Evolutionary conservation across 2,329 filamentous ascomycete species (phyloP).

Genomic region (Furcasterigmium furcatum): DNA sequence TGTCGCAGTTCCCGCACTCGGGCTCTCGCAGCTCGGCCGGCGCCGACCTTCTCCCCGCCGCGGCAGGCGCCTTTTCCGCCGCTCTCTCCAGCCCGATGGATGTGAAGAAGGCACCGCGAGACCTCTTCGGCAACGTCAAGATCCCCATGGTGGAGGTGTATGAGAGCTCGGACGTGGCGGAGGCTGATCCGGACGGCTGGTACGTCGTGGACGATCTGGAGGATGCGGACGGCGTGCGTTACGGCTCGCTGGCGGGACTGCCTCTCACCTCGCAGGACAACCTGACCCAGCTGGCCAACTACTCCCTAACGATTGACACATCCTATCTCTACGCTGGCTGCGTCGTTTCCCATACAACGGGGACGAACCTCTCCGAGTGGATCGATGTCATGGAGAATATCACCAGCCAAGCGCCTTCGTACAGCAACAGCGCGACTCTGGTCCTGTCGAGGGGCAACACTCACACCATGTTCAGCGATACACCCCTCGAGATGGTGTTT

Average conservation of each 20-base stretch:
- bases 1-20: background rate
- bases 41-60: background rate
- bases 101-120: background rate
- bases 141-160: constrained; percentile 3
- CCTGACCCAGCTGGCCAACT: background rate
- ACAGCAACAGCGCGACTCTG: background rate
- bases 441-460: background rate
- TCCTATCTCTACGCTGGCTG: constrained; percentile 1
- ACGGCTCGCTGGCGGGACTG: constrained; percentile 1
- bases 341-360: background rate
- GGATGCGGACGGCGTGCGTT: background rate
- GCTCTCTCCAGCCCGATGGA: background rate
- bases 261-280: background rate
- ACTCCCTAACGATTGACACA: constrained; percentile 1
- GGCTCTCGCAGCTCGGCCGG: background rate
- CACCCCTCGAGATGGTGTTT: background rate
- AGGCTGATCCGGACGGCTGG: background rate
- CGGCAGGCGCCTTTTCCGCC: background rate
- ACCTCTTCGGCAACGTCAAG: constrained; percentile 5
- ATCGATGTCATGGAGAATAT: background rate
- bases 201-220: background rate
- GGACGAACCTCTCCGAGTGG: background rate
- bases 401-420: background rate
- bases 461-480: background rate
- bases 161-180: background rate